A percentile compares a stretch with the other conserved stretches of the same genome.
Evolutionary conservation across 1,284 basidiomycete genomes (phyloP).

Genomic region (Ustilago curta): DNA sequence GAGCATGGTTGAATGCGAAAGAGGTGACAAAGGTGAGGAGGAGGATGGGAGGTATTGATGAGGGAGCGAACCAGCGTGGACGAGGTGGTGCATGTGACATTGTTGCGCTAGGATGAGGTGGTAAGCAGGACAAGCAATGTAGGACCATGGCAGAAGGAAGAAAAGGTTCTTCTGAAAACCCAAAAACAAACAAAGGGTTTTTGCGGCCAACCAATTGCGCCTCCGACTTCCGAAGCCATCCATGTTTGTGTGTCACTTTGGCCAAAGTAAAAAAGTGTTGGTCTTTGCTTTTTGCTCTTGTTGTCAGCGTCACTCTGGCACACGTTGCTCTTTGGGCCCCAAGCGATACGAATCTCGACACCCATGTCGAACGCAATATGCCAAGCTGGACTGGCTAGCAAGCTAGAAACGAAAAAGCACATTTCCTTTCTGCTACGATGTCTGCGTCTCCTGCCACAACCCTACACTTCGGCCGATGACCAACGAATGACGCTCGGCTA

Average conservation of each 20-base stretch:
- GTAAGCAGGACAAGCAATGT: background rate
- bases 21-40: constrained; percentile 42
- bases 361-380: background rate
- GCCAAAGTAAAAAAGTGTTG: no score
- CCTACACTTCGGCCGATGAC: constrained; percentile 61
- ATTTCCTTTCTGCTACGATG: constrained; percentile 60
- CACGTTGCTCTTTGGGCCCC: background rate
- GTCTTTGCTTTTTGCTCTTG: no score
- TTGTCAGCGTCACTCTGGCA: background rate
- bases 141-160: background rate
- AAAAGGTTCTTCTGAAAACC: no score
- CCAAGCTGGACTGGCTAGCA: background rate
- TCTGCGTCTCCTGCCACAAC: constrained; percentile 57
- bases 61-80: constrained; percentile 29
- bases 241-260: no score
- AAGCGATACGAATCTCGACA: background rate
- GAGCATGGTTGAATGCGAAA: constrained; percentile 49
- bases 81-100: background rate
- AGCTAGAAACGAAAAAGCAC: constrained; percentile 46
- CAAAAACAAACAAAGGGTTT: background rate
- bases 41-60: constrained; percentile 37
- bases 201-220: no score
- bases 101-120: background rate
- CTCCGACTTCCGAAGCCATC: no score
- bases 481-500: constrained; percentile 67